Percentiles rank a stretch among this genome's conserved stretches.
phyloP scores from a whole-genome alignment of 2,329 filamentous ascomycete species.

The Aspergillus thermomutatus region DNA sequence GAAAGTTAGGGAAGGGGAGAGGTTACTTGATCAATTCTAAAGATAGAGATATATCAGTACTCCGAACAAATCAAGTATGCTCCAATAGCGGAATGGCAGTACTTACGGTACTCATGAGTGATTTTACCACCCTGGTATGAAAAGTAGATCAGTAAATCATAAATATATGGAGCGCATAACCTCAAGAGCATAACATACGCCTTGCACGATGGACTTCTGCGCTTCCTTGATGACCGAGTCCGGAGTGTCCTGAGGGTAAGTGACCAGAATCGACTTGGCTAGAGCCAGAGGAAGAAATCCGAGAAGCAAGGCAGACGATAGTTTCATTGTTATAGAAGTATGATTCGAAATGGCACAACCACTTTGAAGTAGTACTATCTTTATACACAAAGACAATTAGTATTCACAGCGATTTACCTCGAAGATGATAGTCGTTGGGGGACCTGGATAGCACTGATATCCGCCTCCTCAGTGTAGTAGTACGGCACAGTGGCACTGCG shows the following conservation, averaged over 20 bases:
- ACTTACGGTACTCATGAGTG: slow-evolving; percentile 75
- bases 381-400: background rate
- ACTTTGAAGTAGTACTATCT: background rate
- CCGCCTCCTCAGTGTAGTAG: too few relatives aligned
- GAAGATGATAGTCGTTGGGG: background rate
- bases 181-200: slow-evolving; percentile 43
- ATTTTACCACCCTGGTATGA: slow-evolving; percentile 61
- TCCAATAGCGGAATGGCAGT: background rate
- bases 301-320: slow-evolving; percentile 57
- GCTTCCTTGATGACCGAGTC: slow-evolving; percentile 66
- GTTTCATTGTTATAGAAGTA: slow-evolving; percentile 55
- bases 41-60: slow-evolving; percentile 2
- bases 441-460: too few relatives aligned
- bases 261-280: slow-evolving; percentile 75
- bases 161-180: background rate
- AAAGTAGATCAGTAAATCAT: slow-evolving; percentile 13
- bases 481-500: background rate
- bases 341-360: background rate
- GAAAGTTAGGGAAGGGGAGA: background rate
- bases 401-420: background rate
- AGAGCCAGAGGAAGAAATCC: slow-evolving; percentile 60
- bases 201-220: slow-evolving; percentile 65
- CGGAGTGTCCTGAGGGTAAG: slow-evolving; percentile 68
- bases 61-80: slow-evolving; percentile 5
- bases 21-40: slow-evolving; percentile 43